Evolutionary conservation across 768 basidiomycete genomes (phyloP).

Genomic region (Aureoboletus auriporus): DNA sequence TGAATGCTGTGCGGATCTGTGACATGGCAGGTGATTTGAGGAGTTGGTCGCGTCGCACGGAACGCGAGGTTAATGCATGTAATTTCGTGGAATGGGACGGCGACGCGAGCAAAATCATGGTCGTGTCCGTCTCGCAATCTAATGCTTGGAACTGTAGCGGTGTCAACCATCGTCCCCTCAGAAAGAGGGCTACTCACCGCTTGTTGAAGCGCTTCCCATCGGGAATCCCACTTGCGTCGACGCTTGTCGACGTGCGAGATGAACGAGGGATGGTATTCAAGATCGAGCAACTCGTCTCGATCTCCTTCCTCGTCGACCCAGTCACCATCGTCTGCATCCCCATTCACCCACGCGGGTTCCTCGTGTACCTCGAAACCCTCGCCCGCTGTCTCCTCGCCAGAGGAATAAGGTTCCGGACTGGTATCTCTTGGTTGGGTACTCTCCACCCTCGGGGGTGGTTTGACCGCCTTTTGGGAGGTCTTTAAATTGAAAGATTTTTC

Average conservation of each 20-base stretch:
- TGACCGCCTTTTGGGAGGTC: conserved; percentile 34
- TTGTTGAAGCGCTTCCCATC: conserved; percentile 72
- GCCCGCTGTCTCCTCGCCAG: conserved; percentile 77
- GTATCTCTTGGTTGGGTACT: conserved; percentile 82
- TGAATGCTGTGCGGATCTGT: conserved; percentile 55
- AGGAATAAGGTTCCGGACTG: conserved; percentile 70
- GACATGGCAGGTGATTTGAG: conserved; percentile 45
- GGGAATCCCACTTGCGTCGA: conserved; percentile 66
- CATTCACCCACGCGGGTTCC: conserved; percentile 36
- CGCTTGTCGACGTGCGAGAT: conserved; percentile 64
- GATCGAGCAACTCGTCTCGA: conserved; percentile 64
- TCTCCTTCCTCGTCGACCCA: conserved; percentile 72
- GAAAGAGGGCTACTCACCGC: conserved; percentile 40
- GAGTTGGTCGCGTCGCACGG: conserved; percentile 57
- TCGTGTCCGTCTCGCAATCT: conserved; percentile 78
- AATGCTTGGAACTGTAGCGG: conserved; percentile 62
- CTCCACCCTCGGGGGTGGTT: conserved; percentile 74
- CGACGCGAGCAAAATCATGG: conserved; percentile 68
- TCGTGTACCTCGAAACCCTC: conserved; percentile 46
- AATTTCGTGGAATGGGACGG: conserved; percentile 71
- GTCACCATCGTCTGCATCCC: conserved; percentile 46
- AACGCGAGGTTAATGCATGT: conserved; percentile 61
- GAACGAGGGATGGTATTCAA: conserved; percentile 74
- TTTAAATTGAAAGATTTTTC: conserved; percentile 37
- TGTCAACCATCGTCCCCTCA: too few species aligned